Base-by-base conservation (phyloP, 306 rosid species). In the Herpetospermum pedunculosum region DNA sequence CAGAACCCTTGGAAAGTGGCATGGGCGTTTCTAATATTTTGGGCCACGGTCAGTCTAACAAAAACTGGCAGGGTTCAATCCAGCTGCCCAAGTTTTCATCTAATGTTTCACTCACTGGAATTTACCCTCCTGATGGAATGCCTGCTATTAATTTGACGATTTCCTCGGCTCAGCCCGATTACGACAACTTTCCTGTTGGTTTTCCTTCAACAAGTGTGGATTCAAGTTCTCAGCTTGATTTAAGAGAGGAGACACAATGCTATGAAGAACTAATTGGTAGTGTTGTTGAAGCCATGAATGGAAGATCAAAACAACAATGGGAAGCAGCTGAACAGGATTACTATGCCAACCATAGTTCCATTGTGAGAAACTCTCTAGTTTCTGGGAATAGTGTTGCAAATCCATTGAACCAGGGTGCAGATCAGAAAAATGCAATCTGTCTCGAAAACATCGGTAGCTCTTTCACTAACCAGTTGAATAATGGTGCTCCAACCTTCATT, bases 191-290 rank as follows among this genome's bases (percentile, higher is more conserved):
- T 49, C 74, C 85, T 0, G 80, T 75, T 77, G 85, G 80, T 69
- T 78, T 86, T 69, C 82, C 91, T 30, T 79, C 98, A 7, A 59
- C 77, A 71, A 73, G 77, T 47, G 62, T 77, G 37, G 83, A 72
- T 73, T 32, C 76, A 21, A 75, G 57, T 78, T 81, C 91, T 57
- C 71, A 79, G 72, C 87, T 70, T 19, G 85, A 82, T 65, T 72
- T 83, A 19, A 73, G 79, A 80, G 87, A 68, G 63, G 85, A 73
- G 12, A 8, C 75, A 14, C 81, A 72, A 21, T 71, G 81, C 79
- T 88, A 83, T 34, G 87, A 81, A 55, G 89, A 90, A 79, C 74
- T 87, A 58, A 85, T 86, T 71, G 92, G 82, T 34, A 83, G 80
- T 76, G 81, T 78, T 48, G 49, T 87, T 57, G 81, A 80, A 50